Evolutionary conservation across 2,329 filamentous ascomycete species (phyloP), one percentile per base, ranked within the genome.

Genomic region (Colletotrichum kahawae): DNA sequence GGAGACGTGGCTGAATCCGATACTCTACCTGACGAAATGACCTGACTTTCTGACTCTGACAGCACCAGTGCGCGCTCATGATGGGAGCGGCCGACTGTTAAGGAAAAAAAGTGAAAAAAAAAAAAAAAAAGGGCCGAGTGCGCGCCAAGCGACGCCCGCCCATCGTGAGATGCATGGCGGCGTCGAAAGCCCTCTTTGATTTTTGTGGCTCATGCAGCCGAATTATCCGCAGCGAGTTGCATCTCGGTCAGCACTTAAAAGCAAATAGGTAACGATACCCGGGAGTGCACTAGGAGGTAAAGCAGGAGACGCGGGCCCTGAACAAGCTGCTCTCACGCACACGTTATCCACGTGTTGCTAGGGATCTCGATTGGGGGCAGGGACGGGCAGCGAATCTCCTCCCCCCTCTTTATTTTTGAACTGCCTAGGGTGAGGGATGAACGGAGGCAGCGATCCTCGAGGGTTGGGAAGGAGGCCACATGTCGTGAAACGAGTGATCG

Each of bases 401-500:
- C 43, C 43, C 43, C 31, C 43, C 43, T 51, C n/a, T 51, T 13
- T 21, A 51, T 51, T 51, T 48, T 21, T 21, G 43, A 51, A 51
- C 10, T 33, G 13, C 18, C 38, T 38, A 51, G 48, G 56, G 13
- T 29, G 31, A 57, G 33, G 34, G 54, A 51, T 51, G 43, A 21
- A 51, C 43, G 43, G 43, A 51, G 43, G 43, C n/a, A 51, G 43
- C 43, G 29, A 60, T 69, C 34, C 36, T 60, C 36, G 36, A 69
- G 56, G 27, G n/a, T 51, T 51, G n/a, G 43, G 43, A 51, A 51
- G 43, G n/a, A 36, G 66, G 29, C 57, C 14, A 31, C 38, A 43
- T 60, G 66, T 69, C 7, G 66, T 69, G 66, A 62, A 69, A 69
- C 54, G 56, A 51, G 56, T 27, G 67, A 69, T 69, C 67, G 36